Base-by-base conservation (phyloP, 139 green algal species). In the Chlorella sp. region DNA sequence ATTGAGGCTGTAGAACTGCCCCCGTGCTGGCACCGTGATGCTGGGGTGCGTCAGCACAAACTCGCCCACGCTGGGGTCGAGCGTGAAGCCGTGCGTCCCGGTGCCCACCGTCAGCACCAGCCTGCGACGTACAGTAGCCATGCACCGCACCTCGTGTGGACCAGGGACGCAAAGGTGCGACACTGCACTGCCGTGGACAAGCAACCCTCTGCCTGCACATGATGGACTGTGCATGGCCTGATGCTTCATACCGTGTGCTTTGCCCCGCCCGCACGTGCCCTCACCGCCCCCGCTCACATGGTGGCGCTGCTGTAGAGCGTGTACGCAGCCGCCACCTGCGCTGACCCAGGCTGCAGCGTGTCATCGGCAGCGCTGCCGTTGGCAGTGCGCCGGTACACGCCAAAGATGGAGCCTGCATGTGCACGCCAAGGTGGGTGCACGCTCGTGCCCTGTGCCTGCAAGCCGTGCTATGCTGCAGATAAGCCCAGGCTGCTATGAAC, bases 21-120 rank as follows among this genome's bases (percentile, higher is more conserved):
- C 88, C 32, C 87, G 66, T 4, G 69, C 1, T 0, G 86, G 88
- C 5, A 92, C 85, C 1, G 60, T 76, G 62, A 97, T 88, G 83
- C 89, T 35, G n/a, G 83, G 86, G 82, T 96, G 87, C 14, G 84
- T 90, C 20, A 95, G 77, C 49, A 95, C 76, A 74, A 93, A 97
- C 79, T 95, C 87, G 34, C 88, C 89, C 1, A 87, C 72, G 22
- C 79, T 32, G 24, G 80, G 79, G 74, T 95, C 87, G 4, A 94
- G 85, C 1, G 90, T 96, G 85, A 96, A 96, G 6, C 84, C 84
- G 4, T 84, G 72, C 1, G 67, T 76, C 49, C 84, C 77, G 0
- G 20, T 32, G 1, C 80, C 76, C 3, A 74, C 14, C 0, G 76
- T 74, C 14, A 80, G 20, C 30, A 81, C 79, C 62, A 81, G 31